A percentile compares a stretch with the other conserved stretches of the same genome.
Evolutionary conservation across 345 rosid species (phyloP).

Genomic region (Erysimum cheiranthoides): DNA sequence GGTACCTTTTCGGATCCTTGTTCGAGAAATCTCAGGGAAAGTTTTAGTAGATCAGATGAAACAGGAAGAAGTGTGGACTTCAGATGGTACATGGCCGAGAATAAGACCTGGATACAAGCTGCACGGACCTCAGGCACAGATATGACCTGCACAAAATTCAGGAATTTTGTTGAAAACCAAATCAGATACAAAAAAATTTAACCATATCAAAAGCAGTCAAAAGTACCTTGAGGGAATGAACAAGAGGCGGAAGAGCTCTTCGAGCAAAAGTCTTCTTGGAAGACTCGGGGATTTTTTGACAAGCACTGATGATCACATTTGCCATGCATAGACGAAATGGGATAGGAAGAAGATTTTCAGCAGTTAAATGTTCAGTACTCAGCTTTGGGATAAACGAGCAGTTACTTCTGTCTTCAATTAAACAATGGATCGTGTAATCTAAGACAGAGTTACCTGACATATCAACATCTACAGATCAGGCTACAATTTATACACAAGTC

Average conservation of each 20-base stretch:
- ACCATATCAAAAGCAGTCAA: conserved; percentile 17
- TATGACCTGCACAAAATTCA: conserved; percentile 52
- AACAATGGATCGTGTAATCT: conserved; percentile 54
- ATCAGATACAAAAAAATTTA: conserved; percentile 1
- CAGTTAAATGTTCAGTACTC: conserved; percentile 36
- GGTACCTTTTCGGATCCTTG: conserved; percentile 74
- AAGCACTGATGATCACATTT: conserved; percentile 82
- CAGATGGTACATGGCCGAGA: conserved; percentile 85
- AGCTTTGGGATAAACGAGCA: conserved; percentile 33
- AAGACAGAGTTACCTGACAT: conserved; percentile 49
- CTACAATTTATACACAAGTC: conserved; percentile 14
- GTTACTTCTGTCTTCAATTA: conserved; percentile 52
- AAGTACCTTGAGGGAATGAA: conserved; percentile 65
- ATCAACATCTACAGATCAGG: conserved; percentile 53
- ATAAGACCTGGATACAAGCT: conserved; percentile 83
- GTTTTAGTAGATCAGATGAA: conserved; percentile 71
- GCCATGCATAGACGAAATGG: conserved; percentile 88
- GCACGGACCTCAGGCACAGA: conserved; percentile 60
- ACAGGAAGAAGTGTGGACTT: conserved; percentile 76
- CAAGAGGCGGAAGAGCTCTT: conserved; percentile 59
- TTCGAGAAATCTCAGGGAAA: conserved; percentile 64
- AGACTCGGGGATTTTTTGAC: conserved; percentile 73
- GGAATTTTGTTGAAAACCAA: conserved; percentile 13
- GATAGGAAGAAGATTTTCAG: conserved; percentile 44
- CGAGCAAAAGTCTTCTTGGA: conserved; percentile 62